Evolutionary conservation across 1,139 yeast species (phyloP).

Genomic region (Insectozyma bohioensis): DNA sequence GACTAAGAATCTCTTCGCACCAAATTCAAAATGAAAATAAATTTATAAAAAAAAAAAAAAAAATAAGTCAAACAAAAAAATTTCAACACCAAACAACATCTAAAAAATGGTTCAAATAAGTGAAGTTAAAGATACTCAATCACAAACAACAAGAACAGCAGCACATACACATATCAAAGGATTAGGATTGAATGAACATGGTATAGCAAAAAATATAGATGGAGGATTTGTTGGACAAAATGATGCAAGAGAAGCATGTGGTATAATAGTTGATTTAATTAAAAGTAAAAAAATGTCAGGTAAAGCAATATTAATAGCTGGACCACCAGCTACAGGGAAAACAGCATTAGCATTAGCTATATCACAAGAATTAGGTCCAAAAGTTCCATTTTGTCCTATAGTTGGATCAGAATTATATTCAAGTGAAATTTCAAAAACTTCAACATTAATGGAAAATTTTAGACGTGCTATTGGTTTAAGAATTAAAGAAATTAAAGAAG

Average conservation of each 20-base stretch:
- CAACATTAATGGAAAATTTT: slow-evolving; percentile 95
- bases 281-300: slow-evolving; percentile 94
- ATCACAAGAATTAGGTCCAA: slow-evolving; percentile 96
- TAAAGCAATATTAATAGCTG: slow-evolving; percentile 91
- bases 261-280: slow-evolving; percentile 90
- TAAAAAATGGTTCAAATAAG: slow-evolving; percentile 80
- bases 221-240: slow-evolving; percentile 96
- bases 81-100: too few species aligned
- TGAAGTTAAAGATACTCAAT: slow-evolving; percentile 65
- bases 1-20: too few species aligned
- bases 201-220: slow-evolving; percentile 79
- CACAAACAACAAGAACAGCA: slow-evolving; percentile 79
- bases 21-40: too few species aligned
- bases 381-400: slow-evolving; percentile 97
- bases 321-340: slow-evolving; percentile 98
- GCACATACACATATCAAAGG: slow-evolving; percentile 98
- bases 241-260: slow-evolving; percentile 97
- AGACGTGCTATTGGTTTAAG: slow-evolving; percentile 95
- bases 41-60: too few species aligned
- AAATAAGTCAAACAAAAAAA: too few species aligned
- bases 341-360: slow-evolving; percentile 96
- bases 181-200: slow-evolving; percentile 88
- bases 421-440: slow-evolving; percentile 98
- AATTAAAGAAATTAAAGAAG: slow-evolving; percentile 96
- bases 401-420: slow-evolving; percentile 94